Evolutionary conservation across 768 basidiomycete genomes (phyloP), one percentile per base, ranked within the genome.

Genomic region (Porpolomopsis calyptriformis): DNA sequence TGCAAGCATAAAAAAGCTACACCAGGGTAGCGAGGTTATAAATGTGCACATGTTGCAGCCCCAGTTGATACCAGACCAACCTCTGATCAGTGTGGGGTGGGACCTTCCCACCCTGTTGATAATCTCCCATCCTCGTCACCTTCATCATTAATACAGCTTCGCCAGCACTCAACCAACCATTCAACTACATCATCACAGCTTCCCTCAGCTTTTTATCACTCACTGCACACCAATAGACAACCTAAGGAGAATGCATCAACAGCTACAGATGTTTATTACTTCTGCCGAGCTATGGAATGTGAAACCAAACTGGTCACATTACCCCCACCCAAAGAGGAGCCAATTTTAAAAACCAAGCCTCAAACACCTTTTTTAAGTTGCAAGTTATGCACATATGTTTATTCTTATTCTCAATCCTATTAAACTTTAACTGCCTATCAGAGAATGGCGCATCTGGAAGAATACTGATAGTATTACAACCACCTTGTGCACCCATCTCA

Each of bases 351-450:
- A 16, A 23, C 2, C 25, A 53, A 49, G 41, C 55, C 52, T 2
- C 40, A 42, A 14, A 47, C 39, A 5, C 48, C 48, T 1, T 53
- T 46, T 45, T 33, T 57, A 8, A 43, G 48, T 7, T 57, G 56
- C 43, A 48, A 45, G 3, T 25, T 57, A 7, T 57, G 55, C 40
- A 70, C 60, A 4, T 70, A 68, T 1, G 52, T 51, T n/a, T n/a
- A n/a, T n/a, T n/a, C n/a, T n/a, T n/a, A n/a, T n/a, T n/a, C n/a
- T n/a, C n/a, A n/a, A n/a, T n/a, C n/a, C n/a, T n/a, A n/a, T n/a
- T n/a, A n/a, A 43, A 23, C 45, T 56, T 68, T 8, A 49, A 14
- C 43, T 6, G 8, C 22, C 29, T 19, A 31, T 19, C 14, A 38
- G 39, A 14, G 23, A 22, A n/a, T 57, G 53, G 55, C 25, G 36